These are phyloP conservation scores for Amphirosellinia nigrospora DNA, from an alignment of 495 filamentous ascomycete genomes.

Conservation along the genomic window DNA sequence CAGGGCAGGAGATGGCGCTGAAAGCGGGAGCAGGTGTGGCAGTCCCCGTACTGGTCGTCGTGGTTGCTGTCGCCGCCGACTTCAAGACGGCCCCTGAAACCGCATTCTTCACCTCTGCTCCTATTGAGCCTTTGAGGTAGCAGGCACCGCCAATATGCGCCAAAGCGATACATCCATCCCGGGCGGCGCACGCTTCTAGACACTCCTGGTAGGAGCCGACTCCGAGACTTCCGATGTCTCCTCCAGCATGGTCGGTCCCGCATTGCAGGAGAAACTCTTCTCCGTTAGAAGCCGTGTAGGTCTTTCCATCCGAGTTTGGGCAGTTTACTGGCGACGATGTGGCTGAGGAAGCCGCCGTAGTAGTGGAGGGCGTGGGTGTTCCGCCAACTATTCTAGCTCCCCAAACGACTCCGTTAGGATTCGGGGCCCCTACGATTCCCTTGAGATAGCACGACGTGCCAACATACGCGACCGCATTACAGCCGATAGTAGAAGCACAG, in stretches of 20 bases:
- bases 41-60: neutral
- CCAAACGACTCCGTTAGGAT: neutral
- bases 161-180: neutral
- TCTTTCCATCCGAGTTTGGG: neutral
- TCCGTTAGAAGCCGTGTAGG: neutral
- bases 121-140: slow-evolving; percentile 1
- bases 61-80: neutral
- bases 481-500: neutral
- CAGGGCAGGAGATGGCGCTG: neutral
- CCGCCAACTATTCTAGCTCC: neutral
- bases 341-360: neutral
- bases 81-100: neutral
- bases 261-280: slow-evolving; percentile 1
- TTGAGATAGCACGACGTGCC: neutral
- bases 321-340: neutral
- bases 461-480: slow-evolving; percentile 4
- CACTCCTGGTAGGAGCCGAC: slow-evolving; percentile 4
- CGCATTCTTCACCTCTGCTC: neutral
- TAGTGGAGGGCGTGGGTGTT: neutral
- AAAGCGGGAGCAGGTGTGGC: neutral
- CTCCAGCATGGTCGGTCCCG: neutral
- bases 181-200: neutral
- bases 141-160: neutral
- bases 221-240: neutral
- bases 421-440: neutral